These are phyloP conservation scores for Ephemerocybe angulata DNA, from an alignment of 768 basidiomycete genomes.

Conservation along the genomic window DNA sequence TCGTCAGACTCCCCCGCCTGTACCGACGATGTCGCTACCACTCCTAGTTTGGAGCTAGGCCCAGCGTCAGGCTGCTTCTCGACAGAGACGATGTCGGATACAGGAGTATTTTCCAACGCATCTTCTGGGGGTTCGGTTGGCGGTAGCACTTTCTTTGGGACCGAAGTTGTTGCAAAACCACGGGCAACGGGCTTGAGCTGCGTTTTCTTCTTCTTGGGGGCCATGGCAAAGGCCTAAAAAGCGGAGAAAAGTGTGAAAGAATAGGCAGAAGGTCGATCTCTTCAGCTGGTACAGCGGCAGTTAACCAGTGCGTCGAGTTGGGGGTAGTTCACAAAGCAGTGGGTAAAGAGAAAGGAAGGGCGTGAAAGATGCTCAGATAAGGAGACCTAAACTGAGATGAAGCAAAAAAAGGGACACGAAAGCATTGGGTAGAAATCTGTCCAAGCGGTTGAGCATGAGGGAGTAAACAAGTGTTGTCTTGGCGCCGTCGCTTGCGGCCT, in stretches of 20 bases:
- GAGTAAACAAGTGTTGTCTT: not conserved
- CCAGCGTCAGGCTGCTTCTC: not conserved
- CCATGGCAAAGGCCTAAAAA: not conserved
- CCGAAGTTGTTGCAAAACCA: slow-evolving; percentile 78
- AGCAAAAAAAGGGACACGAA: not conserved
- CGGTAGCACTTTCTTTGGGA: slow-evolving; percentile 66
- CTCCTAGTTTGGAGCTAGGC: not conserved
- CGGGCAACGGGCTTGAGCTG: slow-evolving; percentile 71
- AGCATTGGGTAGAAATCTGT: not conserved
- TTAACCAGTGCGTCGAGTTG: not conserved
- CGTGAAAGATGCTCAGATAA: not conserved
- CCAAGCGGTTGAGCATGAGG: not conserved
- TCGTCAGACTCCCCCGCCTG: slow-evolving; percentile 42
- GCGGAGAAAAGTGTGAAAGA: not conserved
- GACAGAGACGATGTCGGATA: not conserved
- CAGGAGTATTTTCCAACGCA: not conserved
- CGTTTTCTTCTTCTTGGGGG: slow-evolving; percentile 78
- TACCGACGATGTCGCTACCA: slow-evolving; percentile 4
- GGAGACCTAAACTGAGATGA: not conserved
- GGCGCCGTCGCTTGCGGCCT: no score
- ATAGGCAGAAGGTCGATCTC: not conserved
- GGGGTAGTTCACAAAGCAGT: not conserved
- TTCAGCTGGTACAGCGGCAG: not conserved
- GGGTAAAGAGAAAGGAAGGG: not conserved
- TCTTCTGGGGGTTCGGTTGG: slow-evolving; percentile 18